Conservation (phyloP, 306 rosid species). For the Medicago truncatula region MtrunA17r5.0-ANR NC_053049.1:19616001-19616500, state of each 20-base stretch:
- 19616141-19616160: conserved; percentile 36
- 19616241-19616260: not conserved
- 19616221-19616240: not conserved
- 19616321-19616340: conserved; percentile 54
- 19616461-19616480: conserved; percentile 47
- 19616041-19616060: not conserved
- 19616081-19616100: not conserved
- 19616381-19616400: conserved; percentile 74
- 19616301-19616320: conserved; percentile 53
- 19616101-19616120: conserved; percentile 28
- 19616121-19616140: not conserved
- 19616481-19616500: conserved; percentile 54
- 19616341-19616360: conserved; percentile 46
- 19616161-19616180: conserved; percentile 40
- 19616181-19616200: not conserved
- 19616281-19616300: not conserved
- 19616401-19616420: conserved; percentile 64
- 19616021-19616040: too few relatives aligned
- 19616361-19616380: conserved; percentile 70
- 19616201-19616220: not conserved
- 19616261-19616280: not conserved
- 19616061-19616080: not conserved
- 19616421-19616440: conserved; percentile 54
- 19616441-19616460: conserved; percentile 48
- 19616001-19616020: too few relatives aligned